phyloP scores from a whole-genome alignment of 2,329 filamentous ascomycete genomes.

The Fusarium falciforme region DNA sequence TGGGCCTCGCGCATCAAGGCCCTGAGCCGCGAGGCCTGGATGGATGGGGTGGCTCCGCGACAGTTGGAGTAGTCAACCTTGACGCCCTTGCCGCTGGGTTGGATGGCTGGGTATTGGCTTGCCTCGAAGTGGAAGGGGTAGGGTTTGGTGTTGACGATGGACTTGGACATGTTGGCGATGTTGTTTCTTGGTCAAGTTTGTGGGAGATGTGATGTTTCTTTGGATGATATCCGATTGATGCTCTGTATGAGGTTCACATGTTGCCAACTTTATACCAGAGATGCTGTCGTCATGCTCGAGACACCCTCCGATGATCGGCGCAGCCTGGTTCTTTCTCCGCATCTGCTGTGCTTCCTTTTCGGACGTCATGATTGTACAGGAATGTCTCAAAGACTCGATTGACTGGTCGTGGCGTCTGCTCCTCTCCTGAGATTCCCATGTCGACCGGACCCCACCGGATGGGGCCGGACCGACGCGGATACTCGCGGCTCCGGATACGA shows the following conservation, averaged over 20 bases:
- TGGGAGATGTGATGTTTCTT: background rate
- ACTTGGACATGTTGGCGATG: conserved; percentile 22
- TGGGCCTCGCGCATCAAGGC: conserved; percentile 55
- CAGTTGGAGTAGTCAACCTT: conserved; percentile 40
- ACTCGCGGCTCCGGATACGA: background rate
- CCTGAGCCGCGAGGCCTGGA: conserved; percentile 52
- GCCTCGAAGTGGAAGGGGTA: conserved; percentile 22
- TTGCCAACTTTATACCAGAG: conserved; percentile 5
- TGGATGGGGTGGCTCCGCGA: conserved; percentile 51
- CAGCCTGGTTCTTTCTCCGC: background rate
- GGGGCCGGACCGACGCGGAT: conserved; percentile 19
- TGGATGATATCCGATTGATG: background rate
- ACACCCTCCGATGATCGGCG: background rate
- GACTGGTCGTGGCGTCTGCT: background rate
- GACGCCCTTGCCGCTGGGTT: conserved; percentile 5
- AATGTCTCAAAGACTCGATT: background rate
- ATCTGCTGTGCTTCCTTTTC: background rate
- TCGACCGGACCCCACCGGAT: conserved; percentile 1
- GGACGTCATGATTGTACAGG: background rate
- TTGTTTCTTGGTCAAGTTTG: background rate
- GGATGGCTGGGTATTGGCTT: conserved; percentile 9
- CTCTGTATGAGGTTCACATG: background rate
- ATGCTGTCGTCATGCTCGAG: background rate
- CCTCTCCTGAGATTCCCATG: background rate
- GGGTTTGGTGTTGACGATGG: conserved; percentile 13